A percentile compares a stretch with the other conserved stretches of the same genome.
Conservation (phyloP, 2,329 filamentous ascomycete genomes). For the Metarhizium rileyi region DNA sequence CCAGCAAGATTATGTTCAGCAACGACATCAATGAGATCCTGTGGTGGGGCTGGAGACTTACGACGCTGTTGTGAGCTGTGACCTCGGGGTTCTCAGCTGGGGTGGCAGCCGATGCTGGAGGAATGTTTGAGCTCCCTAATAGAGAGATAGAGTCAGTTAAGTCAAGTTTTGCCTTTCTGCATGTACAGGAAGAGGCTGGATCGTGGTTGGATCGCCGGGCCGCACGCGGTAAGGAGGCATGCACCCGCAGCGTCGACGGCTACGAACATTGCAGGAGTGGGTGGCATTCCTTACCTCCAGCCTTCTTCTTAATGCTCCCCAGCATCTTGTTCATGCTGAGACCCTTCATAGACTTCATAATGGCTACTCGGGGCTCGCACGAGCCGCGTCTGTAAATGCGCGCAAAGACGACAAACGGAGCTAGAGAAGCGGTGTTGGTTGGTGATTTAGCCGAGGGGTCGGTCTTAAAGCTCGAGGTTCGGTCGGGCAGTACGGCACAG, state of each 20-base stretch:
- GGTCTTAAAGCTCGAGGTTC: not conserved
- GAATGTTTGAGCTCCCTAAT: conserved; percentile 4
- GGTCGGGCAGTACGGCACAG: not conserved
- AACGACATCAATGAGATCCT: not conserved
- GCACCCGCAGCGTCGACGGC: not conserved
- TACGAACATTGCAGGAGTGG: not conserved
- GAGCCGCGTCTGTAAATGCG: not conserved
- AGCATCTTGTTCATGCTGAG: conserved; percentile 48
- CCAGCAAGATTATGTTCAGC: conserved; percentile 14
- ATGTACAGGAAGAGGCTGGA: not conserved
- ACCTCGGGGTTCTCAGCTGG: conserved; percentile 54
- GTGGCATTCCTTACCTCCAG: conserved; percentile 17
- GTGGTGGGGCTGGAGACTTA: conserved; percentile 28
- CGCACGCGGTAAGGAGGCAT: not conserved
- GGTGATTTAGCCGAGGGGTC: no score
- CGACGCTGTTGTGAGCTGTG: conserved; percentile 55
- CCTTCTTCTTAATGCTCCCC: conserved; percentile 42
- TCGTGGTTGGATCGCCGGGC: not conserved
- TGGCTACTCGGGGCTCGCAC: not conserved
- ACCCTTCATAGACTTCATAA: conserved; percentile 39
- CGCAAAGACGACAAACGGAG: not conserved
- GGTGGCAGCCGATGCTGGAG: conserved; percentile 15
- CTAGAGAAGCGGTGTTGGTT: not conserved
- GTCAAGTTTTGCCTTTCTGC: not conserved
- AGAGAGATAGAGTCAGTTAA: not conserved